Base-by-base conservation (phyloP, 495 filamentous ascomycete genomes). In the Hyaloscypha bicolor region DNA sequence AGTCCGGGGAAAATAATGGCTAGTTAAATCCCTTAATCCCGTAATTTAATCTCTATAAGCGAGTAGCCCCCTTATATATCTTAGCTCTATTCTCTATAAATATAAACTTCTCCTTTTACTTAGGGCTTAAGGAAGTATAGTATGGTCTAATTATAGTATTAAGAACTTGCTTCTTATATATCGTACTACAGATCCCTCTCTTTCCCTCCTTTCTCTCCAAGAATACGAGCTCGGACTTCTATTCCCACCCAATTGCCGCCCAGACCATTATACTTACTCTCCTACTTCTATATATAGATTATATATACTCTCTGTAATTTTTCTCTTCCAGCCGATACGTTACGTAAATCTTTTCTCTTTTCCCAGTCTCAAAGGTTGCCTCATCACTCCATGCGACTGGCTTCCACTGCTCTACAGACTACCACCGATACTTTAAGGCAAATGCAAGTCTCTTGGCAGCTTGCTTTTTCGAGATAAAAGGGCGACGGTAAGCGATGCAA, bases 211-310 rank as follows among this genome's bases (percentile, higher is more conserved):
- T 31, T 32, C 55, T 69, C 22, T 60, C 37, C 16, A 65, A 61
- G 55, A 69, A 69, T 19, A 69, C 55, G 9, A 69, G 55, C 16
- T 33, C 35, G 12, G 67, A 69, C 32, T 69, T 69, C 61, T 33
- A 65, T 29, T 65, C 62, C 67, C 45, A 65, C 33, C 62, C 62
- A 55, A 65, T 64, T 16, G 62, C 62, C 5, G 53, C 67, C 67
- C 31, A 69, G 29, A 69, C 31, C 53, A 69, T 69, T 14, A 69
- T 37, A 19, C 29, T 57, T 19, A 62, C 39, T 61, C 67, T 31
- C 48, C 67, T 61, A 6, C 16, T 30, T 16, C 62, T 11, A 61
- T 64, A 69, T 9, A 56, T 25, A 3, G 32, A 68, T 25, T 68
- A 11, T 12, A 68, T 68, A 68, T 37, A 68, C 11, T 56, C 33